Evolutionary conservation across 768 basidiomycete genomes (phyloP).

Genomic region (Leccinum longicurvipes): DNA sequence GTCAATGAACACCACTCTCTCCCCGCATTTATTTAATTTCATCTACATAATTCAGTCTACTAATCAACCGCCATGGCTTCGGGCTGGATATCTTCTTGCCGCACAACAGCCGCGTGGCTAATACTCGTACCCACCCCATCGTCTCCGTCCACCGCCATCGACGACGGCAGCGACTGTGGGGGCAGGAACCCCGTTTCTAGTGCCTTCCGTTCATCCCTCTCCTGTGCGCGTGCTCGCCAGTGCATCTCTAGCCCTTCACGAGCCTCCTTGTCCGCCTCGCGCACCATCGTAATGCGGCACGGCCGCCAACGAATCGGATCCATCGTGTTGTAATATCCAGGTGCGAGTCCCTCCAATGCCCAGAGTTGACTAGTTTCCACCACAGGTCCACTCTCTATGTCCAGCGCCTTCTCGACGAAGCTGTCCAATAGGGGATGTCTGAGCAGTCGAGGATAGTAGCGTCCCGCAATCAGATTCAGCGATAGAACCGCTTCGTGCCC

Average conservation of each 20-base stretch:
- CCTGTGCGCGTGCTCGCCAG: constrained; percentile 31
- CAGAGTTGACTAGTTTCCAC: constrained; percentile 52
- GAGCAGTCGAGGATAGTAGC: constrained; percentile 77
- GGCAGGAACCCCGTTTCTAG: constrained; percentile 16
- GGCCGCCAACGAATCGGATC: constrained; percentile 62
- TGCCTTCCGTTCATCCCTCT: constrained; percentile 24
- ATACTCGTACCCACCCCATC: background rate
- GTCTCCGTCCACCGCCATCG: constrained; percentile 2
- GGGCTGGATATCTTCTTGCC: constrained; percentile 2
- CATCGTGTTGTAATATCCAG: constrained; percentile 66
- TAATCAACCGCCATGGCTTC: constrained; percentile 21
- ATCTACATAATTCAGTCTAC: background rate
- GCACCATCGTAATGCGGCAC: constrained; percentile 53
- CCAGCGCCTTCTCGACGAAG: constrained; percentile 38
- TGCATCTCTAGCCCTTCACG: constrained; percentile 40
- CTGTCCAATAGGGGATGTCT: constrained; percentile 56
- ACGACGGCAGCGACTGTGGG: constrained; percentile 4
- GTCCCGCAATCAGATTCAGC: constrained; percentile 67
- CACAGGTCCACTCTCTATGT: constrained; percentile 36
- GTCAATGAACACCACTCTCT: constrained; percentile 1
- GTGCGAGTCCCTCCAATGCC: constrained; percentile 67
- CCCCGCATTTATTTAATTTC: background rate
- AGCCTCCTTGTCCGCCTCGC: constrained; percentile 56
- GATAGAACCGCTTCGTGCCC: constrained; percentile 66
- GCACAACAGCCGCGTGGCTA: background rate